Evolutionary conservation across 331 rosid species (phyloP), one percentile per base, ranked within the genome.

Genomic region (Dryas integrifolia): DNA sequence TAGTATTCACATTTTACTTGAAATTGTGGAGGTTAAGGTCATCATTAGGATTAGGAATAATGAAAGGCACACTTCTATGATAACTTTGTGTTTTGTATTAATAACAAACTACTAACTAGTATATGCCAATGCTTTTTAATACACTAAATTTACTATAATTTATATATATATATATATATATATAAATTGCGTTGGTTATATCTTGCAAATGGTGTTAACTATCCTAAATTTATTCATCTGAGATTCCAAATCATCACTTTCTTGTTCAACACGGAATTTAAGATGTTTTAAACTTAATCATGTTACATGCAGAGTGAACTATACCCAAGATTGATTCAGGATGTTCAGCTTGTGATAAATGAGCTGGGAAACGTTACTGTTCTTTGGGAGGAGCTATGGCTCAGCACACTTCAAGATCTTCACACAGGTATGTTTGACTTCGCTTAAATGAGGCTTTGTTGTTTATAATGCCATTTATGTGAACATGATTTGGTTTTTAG

Each of bases 371-470:
- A 93, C 81, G 97, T 89, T 78, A 93, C 98, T 85, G 96, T 93
- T 77, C 98, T 93, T 52, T 93, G 98, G 98, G 98, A 93, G 89
- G 98, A 93, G 82, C 82, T 93, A 82, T 93, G 98, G 98, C 97
- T 93, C 70, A 82, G 96, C 80, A 93, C 98, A 67, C 98, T 93
- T 81, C 98, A 93, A 87, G 98, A 93, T 89, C 91, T 93, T 77
- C 98, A 93, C 69, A 85, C 94, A 76, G 98, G 98, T 93, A 79
- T 53, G 56, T 11, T 78, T 63, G 24, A 66, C 59, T 44, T 62
- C 53, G 11, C 69, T 78, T 50, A 52, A 65, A 60, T 69, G 65
- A 64, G 72, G 63, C 38, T 77, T 57, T 73, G 61, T 80, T 79
- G 61, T 61, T 67, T 16, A 50, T 55, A 64, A 69, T 75, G 81